Conservation (phyloP, 169 alveolate genomes). For the Cryptosporidium xiaoi region DNA sequence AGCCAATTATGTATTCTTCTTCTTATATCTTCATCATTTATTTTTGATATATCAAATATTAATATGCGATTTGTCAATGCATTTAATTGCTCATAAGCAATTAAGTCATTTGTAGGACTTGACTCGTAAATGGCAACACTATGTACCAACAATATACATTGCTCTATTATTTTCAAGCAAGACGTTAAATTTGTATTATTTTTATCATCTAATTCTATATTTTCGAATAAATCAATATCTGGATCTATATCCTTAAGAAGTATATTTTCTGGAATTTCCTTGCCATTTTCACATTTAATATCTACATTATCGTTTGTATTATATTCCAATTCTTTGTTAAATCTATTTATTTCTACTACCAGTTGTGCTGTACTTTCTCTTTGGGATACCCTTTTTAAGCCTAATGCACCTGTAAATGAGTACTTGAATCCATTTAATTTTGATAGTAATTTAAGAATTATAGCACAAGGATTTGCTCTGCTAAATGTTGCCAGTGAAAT, state of each 20-base stretch:
- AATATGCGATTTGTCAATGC: conserved; percentile 70
- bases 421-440: conserved; percentile 75
- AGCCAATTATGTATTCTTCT: conserved; percentile 84
- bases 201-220: conserved; percentile 76
- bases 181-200: conserved; percentile 72
- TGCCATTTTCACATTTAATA: conserved; percentile 75
- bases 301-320: neutral
- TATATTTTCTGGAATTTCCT: conserved; percentile 79
- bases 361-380: conserved; percentile 83
- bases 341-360: conserved; percentile 82
- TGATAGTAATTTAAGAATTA: conserved; percentile 76
- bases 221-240: conserved; percentile 82
- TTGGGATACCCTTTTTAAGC: conserved; percentile 85
- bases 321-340: conserved; percentile 11
- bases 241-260: conserved; percentile 80
- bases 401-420: conserved; percentile 85
- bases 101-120: conserved; percentile 83
- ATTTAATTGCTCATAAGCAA: conserved; percentile 65
- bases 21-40: conserved; percentile 81
- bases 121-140: conserved; percentile 81
- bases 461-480: conserved; percentile 79
- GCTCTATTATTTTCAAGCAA: conserved; percentile 79
- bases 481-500: conserved; percentile 57
- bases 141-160: conserved; percentile 81
- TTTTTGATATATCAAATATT: conserved; percentile 82